These are phyloP conservation scores for Ramaria sp. DNA, from an alignment of 768 basidiomycete genomes.

Conservation along the genomic window DNA sequence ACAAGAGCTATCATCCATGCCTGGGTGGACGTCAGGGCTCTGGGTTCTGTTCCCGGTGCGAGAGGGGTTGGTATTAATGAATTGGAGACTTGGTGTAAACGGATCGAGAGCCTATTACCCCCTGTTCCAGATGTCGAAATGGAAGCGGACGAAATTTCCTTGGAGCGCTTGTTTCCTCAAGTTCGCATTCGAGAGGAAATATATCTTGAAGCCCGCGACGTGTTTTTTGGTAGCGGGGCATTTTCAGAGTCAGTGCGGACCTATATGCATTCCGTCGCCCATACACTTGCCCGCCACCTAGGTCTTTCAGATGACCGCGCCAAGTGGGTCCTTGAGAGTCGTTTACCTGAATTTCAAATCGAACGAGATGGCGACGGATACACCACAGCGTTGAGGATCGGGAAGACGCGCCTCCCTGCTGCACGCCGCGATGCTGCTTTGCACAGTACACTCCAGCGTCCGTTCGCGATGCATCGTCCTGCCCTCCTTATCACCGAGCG, in stretches of 20 bases:
- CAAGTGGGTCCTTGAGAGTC: conserved; percentile 55
- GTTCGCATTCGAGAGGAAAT: conserved; percentile 72
- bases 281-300: conserved; percentile 47
- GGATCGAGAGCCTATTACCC: conserved; percentile 56
- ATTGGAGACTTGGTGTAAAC: conserved; percentile 71
- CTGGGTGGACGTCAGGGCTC: conserved; percentile 51
- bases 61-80: conserved; percentile 68
- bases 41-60: conserved; percentile 39
- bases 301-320: conserved; percentile 60
- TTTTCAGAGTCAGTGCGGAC: conserved; percentile 40
- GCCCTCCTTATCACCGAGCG: conserved; percentile 71
- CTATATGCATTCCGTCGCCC: conserved; percentile 39
- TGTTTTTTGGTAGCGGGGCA: conserved; percentile 74
- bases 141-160: conserved; percentile 24
- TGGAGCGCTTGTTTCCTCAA: conserved; percentile 11
- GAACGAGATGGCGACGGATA: conserved; percentile 60
- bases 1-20: conserved; percentile 45
- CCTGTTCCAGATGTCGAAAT: conserved; percentile 14
- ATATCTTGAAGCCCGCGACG: conserved; percentile 78
- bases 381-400: conserved; percentile 45
- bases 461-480: conserved; percentile 84
- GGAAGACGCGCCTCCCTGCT: conserved; percentile 48
- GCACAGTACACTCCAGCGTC: conserved; percentile 28
- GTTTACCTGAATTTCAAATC: conserved; percentile 54
- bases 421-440: conserved; percentile 25